phyloP scores from a whole-genome alignment of 139 green algal species.

The Tetradesmus obliquus region DNA sequence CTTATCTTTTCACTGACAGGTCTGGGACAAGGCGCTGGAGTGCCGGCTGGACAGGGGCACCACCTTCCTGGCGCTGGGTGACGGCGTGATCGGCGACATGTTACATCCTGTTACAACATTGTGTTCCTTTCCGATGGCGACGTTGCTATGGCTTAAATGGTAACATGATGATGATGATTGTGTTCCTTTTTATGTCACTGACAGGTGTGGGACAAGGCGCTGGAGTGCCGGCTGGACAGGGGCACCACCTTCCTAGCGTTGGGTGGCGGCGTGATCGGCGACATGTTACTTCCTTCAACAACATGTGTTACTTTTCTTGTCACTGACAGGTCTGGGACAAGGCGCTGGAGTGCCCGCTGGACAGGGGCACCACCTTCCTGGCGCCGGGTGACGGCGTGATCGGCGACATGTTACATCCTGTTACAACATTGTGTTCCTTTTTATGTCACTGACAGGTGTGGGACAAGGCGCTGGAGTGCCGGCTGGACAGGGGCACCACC shows the following conservation, averaged over 20 bases:
- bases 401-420: constrained; percentile 87
- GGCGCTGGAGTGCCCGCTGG: constrained; percentile 83
- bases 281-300: constrained; percentile 80
- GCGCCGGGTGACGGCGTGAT: constrained; percentile 97
- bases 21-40: constrained; percentile 92
- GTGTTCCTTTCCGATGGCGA: no score
- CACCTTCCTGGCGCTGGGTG: constrained; percentile 97
- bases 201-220: constrained; percentile 87
- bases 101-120: neutral
- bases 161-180: no score
- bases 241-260: constrained; percentile 95
- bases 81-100: constrained; percentile 99
- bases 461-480: constrained; percentile 86
- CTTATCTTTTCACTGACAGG: constrained; percentile 30
- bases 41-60: constrained; percentile 86
- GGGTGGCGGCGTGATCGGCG: constrained; percentile 96
- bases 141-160: no score
- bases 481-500: constrained; percentile 92
- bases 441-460: constrained; percentile 65
- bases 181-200: no score
- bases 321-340: constrained; percentile 76
- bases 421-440: neutral
- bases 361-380: constrained; percentile 93
- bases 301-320: neutral
- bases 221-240: constrained; percentile 89